Evolutionary conservation across 208 protist genomes (phyloP).

Genomic region (Wallacemonas sp.): DNA sequence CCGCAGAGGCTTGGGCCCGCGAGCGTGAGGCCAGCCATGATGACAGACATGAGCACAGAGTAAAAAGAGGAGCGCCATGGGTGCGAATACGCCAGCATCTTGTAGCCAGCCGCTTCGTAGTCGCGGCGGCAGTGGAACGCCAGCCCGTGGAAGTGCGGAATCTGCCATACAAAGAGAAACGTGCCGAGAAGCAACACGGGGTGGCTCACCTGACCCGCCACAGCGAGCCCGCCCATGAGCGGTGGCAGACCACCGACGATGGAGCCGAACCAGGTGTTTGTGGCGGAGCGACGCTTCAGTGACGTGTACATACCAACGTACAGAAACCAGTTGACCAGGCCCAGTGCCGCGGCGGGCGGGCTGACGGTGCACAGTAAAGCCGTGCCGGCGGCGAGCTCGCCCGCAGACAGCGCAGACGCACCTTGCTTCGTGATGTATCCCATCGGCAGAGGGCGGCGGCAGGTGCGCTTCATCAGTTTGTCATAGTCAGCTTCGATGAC

Average conservation of each 20-base stretch:
- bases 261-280: conserved; percentile 91
- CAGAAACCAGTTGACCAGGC: conserved; percentile 78
- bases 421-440: conserved; percentile 45
- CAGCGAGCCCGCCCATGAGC: conserved; percentile 85
- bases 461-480: conserved; percentile 90
- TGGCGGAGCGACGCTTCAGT: conserved; percentile 78
- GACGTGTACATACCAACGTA: conserved; percentile 91
- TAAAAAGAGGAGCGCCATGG: conserved; percentile 87
- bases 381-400: conserved; percentile 66
- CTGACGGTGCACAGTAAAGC: conserved; percentile 61
- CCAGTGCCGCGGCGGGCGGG: conserved; percentile 58
- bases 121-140: conserved; percentile 88
- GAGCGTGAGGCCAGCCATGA: conserved; percentile 68
- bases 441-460: conserved; percentile 80
- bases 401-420: conserved; percentile 37
- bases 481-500: conserved; percentile 81
- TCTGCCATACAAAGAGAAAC: conserved; percentile 90
- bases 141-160: conserved; percentile 91
- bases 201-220: conserved; percentile 34
- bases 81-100: conserved; percentile 89
- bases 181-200: conserved; percentile 70
- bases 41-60: conserved; percentile 65
- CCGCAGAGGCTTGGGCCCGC: conserved; percentile 37
- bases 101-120: conserved; percentile 89
- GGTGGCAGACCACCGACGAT: conserved; percentile 91